These are phyloP conservation scores for Withania somnifera DNA, from an alignment of 305 asterid species.

Conservation along the genomic window DNA sequence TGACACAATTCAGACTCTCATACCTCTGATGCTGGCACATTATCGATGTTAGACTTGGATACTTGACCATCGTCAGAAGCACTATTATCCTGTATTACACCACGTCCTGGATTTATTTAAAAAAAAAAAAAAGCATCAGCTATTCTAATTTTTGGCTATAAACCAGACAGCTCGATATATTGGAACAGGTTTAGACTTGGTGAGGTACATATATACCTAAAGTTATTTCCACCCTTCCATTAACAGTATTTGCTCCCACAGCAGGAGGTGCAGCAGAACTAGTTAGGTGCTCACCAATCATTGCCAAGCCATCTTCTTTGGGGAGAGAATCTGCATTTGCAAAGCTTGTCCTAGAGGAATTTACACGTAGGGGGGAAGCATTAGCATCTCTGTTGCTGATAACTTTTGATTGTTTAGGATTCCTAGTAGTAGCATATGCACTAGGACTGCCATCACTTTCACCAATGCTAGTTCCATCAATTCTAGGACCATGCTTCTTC, in stretches of 20 bases:
- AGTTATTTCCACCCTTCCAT: constrained; percentile 16
- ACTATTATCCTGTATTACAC: constrained; percentile 32
- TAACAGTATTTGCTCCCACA: constrained; percentile 14
- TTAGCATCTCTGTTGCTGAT: constrained; percentile 48
- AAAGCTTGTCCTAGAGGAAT: constrained; percentile 30
- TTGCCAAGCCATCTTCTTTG: constrained; percentile 33
- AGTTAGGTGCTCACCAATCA: constrained; percentile 6
- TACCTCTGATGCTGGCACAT: constrained; percentile 47
- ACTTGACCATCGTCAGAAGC: constrained; percentile 30
- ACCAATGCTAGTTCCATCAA: constrained; percentile 19
- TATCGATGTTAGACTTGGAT: constrained; percentile 34
- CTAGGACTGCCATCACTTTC: constrained; percentile 61
- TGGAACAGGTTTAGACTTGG: not conserved
- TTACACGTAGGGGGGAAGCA: constrained; percentile 34
- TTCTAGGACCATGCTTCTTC: constrained; percentile 20
- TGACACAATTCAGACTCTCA: not conserved
- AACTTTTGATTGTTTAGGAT: constrained; percentile 42
- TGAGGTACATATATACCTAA: constrained; percentile 15
- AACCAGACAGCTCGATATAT: not conserved
- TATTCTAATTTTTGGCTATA: not conserved
- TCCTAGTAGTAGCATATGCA: constrained; percentile 31
- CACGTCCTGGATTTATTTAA: constrained; percentile 43
- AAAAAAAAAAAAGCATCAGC: constrained; percentile 9
- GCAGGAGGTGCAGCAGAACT: constrained; percentile 21
- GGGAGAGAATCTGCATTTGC: constrained; percentile 29